Evolutionary conservation across 306 rosid species (phyloP).

Genomic region (Cicer arietinum): DNA sequence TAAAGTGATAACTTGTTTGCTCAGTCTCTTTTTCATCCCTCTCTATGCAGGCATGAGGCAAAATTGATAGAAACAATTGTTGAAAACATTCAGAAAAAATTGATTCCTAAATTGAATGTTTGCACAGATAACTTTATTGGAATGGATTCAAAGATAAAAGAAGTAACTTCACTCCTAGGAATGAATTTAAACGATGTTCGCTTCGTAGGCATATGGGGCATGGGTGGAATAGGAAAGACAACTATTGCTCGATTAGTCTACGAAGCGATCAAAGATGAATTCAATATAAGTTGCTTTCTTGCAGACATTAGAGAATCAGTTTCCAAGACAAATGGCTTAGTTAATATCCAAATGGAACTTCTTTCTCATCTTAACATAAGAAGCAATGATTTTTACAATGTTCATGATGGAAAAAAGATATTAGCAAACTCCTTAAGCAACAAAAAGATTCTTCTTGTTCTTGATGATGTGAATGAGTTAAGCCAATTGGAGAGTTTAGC

Average conservation of each 20-base stretch:
- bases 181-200: conserved; percentile 29
- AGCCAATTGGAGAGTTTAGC: conserved; percentile 45
- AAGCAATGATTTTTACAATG: background rate
- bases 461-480: conserved; percentile 52
- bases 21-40: background rate
- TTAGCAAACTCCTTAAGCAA: conserved; percentile 25
- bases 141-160: conserved; percentile 40
- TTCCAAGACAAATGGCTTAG: conserved; percentile 30
- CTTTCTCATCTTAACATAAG: conserved; percentile 31
- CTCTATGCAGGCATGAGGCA: conserved; percentile 45
- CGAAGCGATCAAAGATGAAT: conserved; percentile 25
- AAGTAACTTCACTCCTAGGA: conserved; percentile 34
- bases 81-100: background rate
- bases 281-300: conserved; percentile 44
- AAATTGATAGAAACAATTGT: conserved; percentile 41
- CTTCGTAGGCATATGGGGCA: conserved; percentile 55
- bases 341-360: conserved; percentile 42
- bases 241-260: conserved; percentile 46
- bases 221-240: conserved; percentile 47
- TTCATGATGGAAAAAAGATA: conserved; percentile 39
- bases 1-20: background rate
- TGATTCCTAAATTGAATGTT: conserved; percentile 39
- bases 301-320: conserved; percentile 38
- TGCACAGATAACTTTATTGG: conserved; percentile 39
- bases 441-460: conserved; percentile 44